Base-by-base conservation (phyloP, 495 filamentous ascomycete species). In the Darksidea phi region DNA sequence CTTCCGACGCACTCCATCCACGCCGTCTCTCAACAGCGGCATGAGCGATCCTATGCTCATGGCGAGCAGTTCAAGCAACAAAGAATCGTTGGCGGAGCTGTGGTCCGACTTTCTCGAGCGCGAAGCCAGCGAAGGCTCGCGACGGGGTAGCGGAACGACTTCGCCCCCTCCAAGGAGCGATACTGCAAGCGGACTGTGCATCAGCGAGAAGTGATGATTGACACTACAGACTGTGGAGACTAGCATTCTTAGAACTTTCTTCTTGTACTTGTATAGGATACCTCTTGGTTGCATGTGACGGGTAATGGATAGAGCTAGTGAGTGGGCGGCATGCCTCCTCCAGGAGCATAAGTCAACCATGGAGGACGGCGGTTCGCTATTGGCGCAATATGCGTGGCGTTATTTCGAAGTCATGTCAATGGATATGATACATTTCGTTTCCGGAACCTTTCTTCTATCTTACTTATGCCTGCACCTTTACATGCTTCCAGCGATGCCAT, bases 81-180 rank as follows among this genome's bases (percentile, higher is more conserved):
- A 85, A 70, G 91, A 96, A 74, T 88, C 86, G 6, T 75, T 96
- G 28, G 89, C 91, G 10, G 91, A 96, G 63, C 74, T 96, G n/a
- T 96, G 91, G 91, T 88, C 87, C 11, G 88, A 87, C 37, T 96
- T 96, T 71, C 73, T 96, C 11, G 89, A 95, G 69, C 79, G 90
- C 57, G 90, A 93, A 73, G 89, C 89, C 7, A 81, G 85, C 55
- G 84, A 88, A 63, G 82, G 63, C 54, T 63, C 58, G 12, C 17
- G 68, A 23, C 54, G 55, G 28, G 66, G 54, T 0, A 68, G 66
- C 42, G 15, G 59, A 38, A 51, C 64, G 12, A 61, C 49, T 2
- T 53, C 28, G 15, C 50, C 57, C 4, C 57, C 63, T 13, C 52
- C 63, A 6, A 45, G 48, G 23, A 60, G 63, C 45, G 50, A 55